Evolutionary conservation across 495 filamentous ascomycete genomes (phyloP).

Genomic region (Aspergillus campestris): DNA sequence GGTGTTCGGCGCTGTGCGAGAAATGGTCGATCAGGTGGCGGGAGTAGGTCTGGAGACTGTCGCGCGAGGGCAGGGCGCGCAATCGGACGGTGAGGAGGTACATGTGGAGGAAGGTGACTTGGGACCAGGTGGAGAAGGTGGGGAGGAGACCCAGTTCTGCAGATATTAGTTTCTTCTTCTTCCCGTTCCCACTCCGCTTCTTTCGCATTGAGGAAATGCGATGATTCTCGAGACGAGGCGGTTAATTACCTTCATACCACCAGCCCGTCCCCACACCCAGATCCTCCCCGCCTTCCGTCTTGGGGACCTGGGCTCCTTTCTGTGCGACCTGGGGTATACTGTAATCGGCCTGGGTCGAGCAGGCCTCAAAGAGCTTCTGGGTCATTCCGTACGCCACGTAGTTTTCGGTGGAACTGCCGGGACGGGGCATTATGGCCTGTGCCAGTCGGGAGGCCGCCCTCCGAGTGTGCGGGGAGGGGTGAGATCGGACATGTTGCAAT

Average conservation of each 20-base stretch:
- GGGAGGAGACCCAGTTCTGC: constrained; percentile 56
- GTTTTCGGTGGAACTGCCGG: constrained; percentile 46
- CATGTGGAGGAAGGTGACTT: constrained; percentile 92
- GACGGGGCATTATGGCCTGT: constrained; percentile 22
- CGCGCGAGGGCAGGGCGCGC: constrained; percentile 57
- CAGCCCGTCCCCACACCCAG: constrained; percentile 64
- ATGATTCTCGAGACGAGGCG: not conserved
- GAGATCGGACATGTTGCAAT: no score
- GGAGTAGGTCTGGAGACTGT: constrained; percentile 52
- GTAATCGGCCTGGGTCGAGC: constrained; percentile 69
- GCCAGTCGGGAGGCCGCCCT: constrained; percentile 22
- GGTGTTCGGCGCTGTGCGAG: constrained; percentile 83
- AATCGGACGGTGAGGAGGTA: constrained; percentile 86
- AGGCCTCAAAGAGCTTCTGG: constrained; percentile 68
- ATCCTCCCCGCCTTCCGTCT: constrained; percentile 65
- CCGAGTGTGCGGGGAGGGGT: constrained; percentile 1
- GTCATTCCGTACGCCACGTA: constrained; percentile 74
- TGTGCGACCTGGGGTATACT: constrained; percentile 48
- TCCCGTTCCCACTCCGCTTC: no score
- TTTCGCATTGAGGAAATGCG: no score
- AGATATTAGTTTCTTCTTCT: no score
- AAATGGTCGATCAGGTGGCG: constrained; percentile 84
- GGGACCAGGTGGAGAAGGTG: constrained; percentile 92
- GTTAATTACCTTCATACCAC: constrained; percentile 72
- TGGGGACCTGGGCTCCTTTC: constrained; percentile 48